A percentile compares a stretch with the other conserved stretches of the same genome.
Conservation (phyloP, 768 basidiomycete genomes). For the Boletus pseudo-olivaceus region DNA sequence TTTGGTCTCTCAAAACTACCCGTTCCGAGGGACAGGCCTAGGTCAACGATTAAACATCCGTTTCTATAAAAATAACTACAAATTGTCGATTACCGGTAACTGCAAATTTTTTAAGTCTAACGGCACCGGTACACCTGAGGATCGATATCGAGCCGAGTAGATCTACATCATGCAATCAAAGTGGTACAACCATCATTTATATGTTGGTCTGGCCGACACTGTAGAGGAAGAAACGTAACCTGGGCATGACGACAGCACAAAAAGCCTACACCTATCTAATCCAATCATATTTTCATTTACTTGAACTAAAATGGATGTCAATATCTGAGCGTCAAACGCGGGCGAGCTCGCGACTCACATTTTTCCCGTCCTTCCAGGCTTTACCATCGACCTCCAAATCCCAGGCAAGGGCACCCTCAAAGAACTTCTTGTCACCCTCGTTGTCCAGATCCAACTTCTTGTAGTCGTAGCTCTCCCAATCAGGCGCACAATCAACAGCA, state of each 20-base stretch:
- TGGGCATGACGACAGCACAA: slow-evolving; percentile 2
- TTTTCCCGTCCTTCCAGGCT: slow-evolving; percentile 89
- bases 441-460: slow-evolving; percentile 72
- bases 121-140: neutral
- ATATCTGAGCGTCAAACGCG: neutral
- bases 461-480: slow-evolving; percentile 88
- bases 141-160: neutral
- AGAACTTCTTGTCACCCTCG: slow-evolving; percentile 79
- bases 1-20: too few relatives aligned
- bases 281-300: slow-evolving; percentile 8
- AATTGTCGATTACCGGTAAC: neutral
- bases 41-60: neutral
- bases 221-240: slow-evolving; percentile 2
- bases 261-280: slow-evolving; percentile 26
- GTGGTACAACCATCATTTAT: neutral
- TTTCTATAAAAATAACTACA: neutral
- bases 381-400: slow-evolving; percentile 86
- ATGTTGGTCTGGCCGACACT: neutral
- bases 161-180: neutral
- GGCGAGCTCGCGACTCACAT: slow-evolving; percentile 49
- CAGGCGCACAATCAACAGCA: slow-evolving; percentile 79
- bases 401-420: slow-evolving; percentile 93
- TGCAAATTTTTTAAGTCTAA: neutral
- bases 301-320: slow-evolving; percentile 21
- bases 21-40: too few relatives aligned